Conservation (phyloP, 2,329 filamentous ascomycete genomes). For the Sporothrix schenckii region DNA sequence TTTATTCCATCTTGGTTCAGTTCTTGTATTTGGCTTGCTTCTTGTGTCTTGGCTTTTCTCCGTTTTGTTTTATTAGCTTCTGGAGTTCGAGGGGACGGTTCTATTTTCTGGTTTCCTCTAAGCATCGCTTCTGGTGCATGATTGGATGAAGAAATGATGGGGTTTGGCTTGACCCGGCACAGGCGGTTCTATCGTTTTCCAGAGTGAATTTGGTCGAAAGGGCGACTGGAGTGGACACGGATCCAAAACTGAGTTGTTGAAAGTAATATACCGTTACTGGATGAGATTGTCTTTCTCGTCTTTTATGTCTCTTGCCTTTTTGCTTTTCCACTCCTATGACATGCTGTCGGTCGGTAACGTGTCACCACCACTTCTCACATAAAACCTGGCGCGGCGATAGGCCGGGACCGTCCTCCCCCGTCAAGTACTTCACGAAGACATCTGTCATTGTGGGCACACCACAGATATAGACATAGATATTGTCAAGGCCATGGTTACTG, state of each 20-base stretch:
- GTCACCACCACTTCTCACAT: slow-evolving; percentile 49
- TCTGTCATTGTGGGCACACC: slow-evolving; percentile 72
- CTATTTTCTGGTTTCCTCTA: slow-evolving; percentile 30
- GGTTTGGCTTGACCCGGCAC: slow-evolving; percentile 21
- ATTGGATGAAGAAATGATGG: slow-evolving; percentile 37
- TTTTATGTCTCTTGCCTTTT: neutral
- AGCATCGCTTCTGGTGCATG: slow-evolving; percentile 34
- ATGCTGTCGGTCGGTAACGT: neutral
- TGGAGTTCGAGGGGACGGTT: slow-evolving; percentile 35
- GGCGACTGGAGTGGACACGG: slow-evolving; percentile 12
- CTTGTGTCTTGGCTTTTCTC: slow-evolving; percentile 16
- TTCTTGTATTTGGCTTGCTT: neutral
- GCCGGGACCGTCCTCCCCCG: slow-evolving; percentile 36
- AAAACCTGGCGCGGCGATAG: slow-evolving; percentile 41
- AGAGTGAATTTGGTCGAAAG: slow-evolving; percentile 15
- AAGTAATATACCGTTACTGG: slow-evolving; percentile 25
- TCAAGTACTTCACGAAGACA: slow-evolving; percentile 57
- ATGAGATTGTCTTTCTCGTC: neutral
- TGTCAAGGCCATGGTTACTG: neutral
- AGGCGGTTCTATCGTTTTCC: slow-evolving; percentile 23
- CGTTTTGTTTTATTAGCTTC: slow-evolving; percentile 38
- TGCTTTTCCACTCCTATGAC: neutral
- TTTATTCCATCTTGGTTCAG: slow-evolving; percentile 10
- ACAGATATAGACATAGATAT: slow-evolving; percentile 62
- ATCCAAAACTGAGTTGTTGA: slow-evolving; percentile 8